These are phyloP conservation scores for Paramecium caudatum DNA, from an alignment of 73 alveolate genomes.

Conservation along the genomic window DNA sequence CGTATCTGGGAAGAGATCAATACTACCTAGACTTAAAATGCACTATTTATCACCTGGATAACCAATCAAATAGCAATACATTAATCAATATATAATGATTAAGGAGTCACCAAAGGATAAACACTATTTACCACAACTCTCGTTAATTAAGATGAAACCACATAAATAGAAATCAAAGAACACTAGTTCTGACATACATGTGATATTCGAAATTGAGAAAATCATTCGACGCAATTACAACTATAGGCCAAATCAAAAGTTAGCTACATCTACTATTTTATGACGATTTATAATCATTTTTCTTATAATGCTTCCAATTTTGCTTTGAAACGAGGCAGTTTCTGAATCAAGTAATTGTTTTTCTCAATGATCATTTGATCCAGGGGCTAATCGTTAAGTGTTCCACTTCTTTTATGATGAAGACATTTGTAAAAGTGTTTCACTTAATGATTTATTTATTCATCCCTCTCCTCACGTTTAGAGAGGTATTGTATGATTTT, in stretches of 20 bases:
- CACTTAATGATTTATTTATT: neutral
- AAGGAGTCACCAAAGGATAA: neutral
- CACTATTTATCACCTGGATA: constrained; percentile 9
- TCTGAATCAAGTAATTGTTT: constrained; percentile 40
- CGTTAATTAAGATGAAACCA: constrained; percentile 45
- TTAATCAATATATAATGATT: constrained; percentile 17
- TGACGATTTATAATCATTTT: constrained; percentile 41
- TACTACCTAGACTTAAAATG: constrained; percentile 12
- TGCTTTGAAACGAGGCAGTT: constrained; percentile 33
- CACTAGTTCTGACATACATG: constrained; percentile 12
- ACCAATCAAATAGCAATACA: constrained; percentile 1
- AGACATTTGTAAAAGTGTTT: neutral
- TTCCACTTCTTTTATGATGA: constrained; percentile 35
- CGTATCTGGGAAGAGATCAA: neutral
- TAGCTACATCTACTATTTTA: constrained; percentile 14
- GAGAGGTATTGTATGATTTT: neutral
- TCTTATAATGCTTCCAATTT: constrained; percentile 33
- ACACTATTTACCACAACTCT: constrained; percentile 46
- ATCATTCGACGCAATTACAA: constrained; percentile 51
- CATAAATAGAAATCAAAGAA: neutral
- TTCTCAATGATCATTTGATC: constrained; percentile 32
- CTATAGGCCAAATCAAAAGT: constrained; percentile 25
- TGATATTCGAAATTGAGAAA: constrained; percentile 33
- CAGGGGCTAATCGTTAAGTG: constrained; percentile 20
- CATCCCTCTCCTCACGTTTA: constrained; percentile 54